Evolutionary conservation across 2,329 filamentous ascomycete genomes (phyloP), one percentile per base, ranked within the genome.

Genomic region (Arthroderma uncinatum): DNA sequence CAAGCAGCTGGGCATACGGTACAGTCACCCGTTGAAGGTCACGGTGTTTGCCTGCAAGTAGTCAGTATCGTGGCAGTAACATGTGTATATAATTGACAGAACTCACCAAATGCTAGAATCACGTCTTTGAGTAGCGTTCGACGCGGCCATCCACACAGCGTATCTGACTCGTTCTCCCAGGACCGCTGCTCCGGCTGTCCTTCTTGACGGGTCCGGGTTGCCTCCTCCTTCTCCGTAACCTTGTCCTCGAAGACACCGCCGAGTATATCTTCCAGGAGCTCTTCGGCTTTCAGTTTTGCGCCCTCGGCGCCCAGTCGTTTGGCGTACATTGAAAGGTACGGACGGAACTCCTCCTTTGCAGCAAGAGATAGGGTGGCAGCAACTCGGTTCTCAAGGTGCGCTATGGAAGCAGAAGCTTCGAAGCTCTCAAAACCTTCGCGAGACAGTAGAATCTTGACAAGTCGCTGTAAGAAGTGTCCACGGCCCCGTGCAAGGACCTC

Each of bases 271-370:
- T 89, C 86, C 28, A 97, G 76, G 8, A 98, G 76, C 74, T 98
- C 94, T 69, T 97, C 92, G 1, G 96, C 90, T 74, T 98, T 98
- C 57, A 82, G 79, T 63, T 86, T 83, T 54, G 92, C 76, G 0
- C 90, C 90, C 70, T 98, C 94, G 0, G 90, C 89, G 0, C 93
- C 93, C 4, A 98, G 81, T 0, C 93, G 84, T 74, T 96, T 97
- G 2, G 91, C 92, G 67, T 98, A 98, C 90, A 97, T 97, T 66
- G 90, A 86, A n/a, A 98, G 76, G 67, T 97, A 97, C 1, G 95
- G 78, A 58, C 89, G 83, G 74, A 97, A 98, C 69, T 98, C 93
- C 58, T 97, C 91, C 64, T 84, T 86, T 0, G 93, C 86, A 2
- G 86, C 88, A 0, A 98, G 76, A 59, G 89, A 86, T 67, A 94